These are phyloP conservation scores for Prunus yedoensis DNA, from an alignment of 331 rosid genomes.

Conservation along the genomic window DNA sequence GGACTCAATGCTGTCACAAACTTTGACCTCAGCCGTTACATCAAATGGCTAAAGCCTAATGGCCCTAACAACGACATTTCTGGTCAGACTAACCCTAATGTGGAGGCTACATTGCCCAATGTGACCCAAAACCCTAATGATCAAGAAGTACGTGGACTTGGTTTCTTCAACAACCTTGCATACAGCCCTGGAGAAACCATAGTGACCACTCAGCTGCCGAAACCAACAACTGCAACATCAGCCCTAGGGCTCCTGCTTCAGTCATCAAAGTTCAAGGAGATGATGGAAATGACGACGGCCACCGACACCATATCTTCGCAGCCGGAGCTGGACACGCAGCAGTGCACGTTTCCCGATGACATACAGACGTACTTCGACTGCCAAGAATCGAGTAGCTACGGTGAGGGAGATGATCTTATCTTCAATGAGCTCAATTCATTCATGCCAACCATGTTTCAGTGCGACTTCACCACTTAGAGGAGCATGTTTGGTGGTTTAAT, in stretches of 20 bases:
- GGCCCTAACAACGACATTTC: conserved; percentile 12
- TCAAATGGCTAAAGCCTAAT: conserved; percentile 45
- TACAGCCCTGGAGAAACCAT: conserved; percentile 18
- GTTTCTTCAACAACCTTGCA: conserved; percentile 26
- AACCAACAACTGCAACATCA: conserved; percentile 35
- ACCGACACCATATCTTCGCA: conserved; percentile 10
- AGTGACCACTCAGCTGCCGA: conserved; percentile 14
- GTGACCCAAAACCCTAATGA: conserved; percentile 13
- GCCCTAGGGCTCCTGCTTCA: conserved; percentile 50
- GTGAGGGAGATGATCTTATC: conserved; percentile 33
- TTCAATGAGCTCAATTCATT: conserved; percentile 40
- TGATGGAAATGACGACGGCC: conserved; percentile 43
- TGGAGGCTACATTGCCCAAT: neutral
- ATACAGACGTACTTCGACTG: conserved; percentile 40
- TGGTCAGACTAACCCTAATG: neutral
- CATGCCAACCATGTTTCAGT: conserved; percentile 35
- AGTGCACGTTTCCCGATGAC: conserved; percentile 35
- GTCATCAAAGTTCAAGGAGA: conserved; percentile 50
- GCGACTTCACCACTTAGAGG: conserved; percentile 27
- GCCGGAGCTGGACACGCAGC: conserved; percentile 8
- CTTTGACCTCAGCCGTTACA: conserved; percentile 49
- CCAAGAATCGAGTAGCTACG: conserved; percentile 30
- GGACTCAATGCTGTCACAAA: conserved; percentile 52
- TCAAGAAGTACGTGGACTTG: conserved; percentile 15
- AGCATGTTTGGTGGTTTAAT: neutral